Evolutionary conservation across 2,329 filamentous ascomycete genomes (phyloP), one percentile per base, ranked within the genome.

Genomic region (Talaromyces funiculosus): DNA sequence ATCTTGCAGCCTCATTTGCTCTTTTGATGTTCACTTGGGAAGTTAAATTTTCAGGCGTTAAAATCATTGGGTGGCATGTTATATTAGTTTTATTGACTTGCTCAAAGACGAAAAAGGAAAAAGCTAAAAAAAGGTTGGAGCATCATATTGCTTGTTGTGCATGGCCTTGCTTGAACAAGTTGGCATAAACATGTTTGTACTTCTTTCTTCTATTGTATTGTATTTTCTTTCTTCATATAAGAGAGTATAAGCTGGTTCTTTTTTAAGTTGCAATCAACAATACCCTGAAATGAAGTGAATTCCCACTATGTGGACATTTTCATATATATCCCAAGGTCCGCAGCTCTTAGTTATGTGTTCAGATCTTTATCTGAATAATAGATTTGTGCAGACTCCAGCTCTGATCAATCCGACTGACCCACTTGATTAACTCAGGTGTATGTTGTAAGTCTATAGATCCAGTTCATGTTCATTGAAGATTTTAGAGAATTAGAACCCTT

Each of bases 21-120:
- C 31, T 33, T 35, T 57, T 29, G n/a, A 49, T 35, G 33, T 49
- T 20, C 40, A 51, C 38, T 59, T 49, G 51, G n/a, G 22, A 22
- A 37, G 29, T n/a, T 31, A 35, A 47, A 37, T 26, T 3, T 43
- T 58, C 20, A 38, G 54, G 51, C 51, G 51, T 35, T 54, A 9
- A 40, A 10, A 54, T 31, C 54, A 57, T 29, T 45, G 38, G 54
- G 54, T 16, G 43, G 43, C 40, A 45, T 45, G 12, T 53, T 51
- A 38, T 53, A 14, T 40, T 16, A 26, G n/a, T 29, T 38, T n/a
- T 9, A 8, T 59, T 47, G 35, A 22, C 31, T 51, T 49, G 33
- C 42, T 47, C 31, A 53, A 20, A 37, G 31, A n/a, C 8, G 22
- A 40, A 54, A 53, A 40, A 14, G 29, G 4, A 9, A 20, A 54